These are phyloP conservation scores for Quercus rubra DNA, from an alignment of 306 rosid genomes.

Conservation along the genomic window DNA sequence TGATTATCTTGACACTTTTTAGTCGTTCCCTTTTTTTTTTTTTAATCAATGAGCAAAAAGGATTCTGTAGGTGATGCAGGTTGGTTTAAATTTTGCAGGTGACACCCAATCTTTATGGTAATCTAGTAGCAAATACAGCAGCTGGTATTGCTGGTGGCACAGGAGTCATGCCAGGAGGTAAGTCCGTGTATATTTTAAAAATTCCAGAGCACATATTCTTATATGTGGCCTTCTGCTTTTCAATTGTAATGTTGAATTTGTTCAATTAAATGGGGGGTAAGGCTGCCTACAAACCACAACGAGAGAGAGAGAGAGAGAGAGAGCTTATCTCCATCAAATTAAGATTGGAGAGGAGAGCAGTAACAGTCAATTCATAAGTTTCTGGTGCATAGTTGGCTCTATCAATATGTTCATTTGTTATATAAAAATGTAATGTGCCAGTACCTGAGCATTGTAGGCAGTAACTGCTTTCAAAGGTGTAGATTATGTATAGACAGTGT, in stretches of 20 bases:
- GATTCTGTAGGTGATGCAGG: slow-evolving; percentile 10
- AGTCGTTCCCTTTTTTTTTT: not conserved
- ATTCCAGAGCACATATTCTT: not conserved
- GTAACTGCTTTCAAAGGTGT: too few species aligned
- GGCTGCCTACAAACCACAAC: too few species aligned
- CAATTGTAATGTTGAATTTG: not conserved
- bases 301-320: too few species aligned
- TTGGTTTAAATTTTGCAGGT: slow-evolving; percentile 54
- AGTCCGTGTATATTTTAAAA: not conserved
- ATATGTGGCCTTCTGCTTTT: not conserved
- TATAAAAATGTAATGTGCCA: not conserved
- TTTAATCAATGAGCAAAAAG: not conserved
- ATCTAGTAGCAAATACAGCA: slow-evolving; percentile 92
- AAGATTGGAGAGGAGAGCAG: not conserved
- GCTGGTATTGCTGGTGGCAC: slow-evolving; percentile 99
- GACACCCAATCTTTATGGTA: slow-evolving; percentile 96
- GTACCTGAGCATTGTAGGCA: too few species aligned
- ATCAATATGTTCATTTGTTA: not conserved
- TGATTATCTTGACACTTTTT: not conserved
- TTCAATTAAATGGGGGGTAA: not conserved
- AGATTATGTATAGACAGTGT: too few species aligned
- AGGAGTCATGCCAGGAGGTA: slow-evolving; percentile 99
- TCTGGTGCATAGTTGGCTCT: not conserved
- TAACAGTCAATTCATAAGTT: too few species aligned
- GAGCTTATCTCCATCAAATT: not conserved